These are phyloP conservation scores for Colletotrichum cereale DNA, from an alignment of 2,329 filamentous ascomycete species.

Conservation along the genomic window DNA sequence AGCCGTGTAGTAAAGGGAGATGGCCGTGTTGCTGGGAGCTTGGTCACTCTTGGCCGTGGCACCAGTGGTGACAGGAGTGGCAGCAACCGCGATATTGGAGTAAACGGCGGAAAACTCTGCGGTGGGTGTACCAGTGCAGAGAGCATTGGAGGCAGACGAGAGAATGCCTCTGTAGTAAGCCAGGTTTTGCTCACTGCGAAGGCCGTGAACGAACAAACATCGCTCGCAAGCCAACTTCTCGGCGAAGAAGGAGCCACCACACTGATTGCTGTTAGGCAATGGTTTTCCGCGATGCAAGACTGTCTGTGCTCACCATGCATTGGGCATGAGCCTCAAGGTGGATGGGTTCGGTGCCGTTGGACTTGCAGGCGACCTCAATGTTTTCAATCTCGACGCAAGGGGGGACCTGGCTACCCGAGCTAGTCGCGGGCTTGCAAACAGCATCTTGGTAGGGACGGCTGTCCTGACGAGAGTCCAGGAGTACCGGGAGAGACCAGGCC, in stretches of 20 bases:
- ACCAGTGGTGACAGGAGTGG: conserved; percentile 48
- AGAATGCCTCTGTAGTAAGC: conserved; percentile 52
- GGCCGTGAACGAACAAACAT: conserved; percentile 57
- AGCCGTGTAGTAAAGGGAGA: conserved; percentile 58
- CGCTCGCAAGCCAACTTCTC: conserved; percentile 58
- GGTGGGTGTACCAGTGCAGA: conserved; percentile 55
- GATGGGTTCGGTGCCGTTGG: conserved; percentile 46
- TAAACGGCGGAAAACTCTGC: conserved; percentile 53
- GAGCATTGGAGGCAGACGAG: conserved; percentile 48
- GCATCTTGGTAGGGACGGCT: conserved; percentile 32
- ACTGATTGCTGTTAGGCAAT: conserved; percentile 40
- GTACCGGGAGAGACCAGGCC: conserved; percentile 17
- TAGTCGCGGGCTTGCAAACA: conserved; percentile 38
- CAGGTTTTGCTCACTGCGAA: conserved; percentile 51
- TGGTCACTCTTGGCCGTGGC: conserved; percentile 49
- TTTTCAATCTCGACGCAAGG: conserved; percentile 48
- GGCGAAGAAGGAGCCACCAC: conserved; percentile 56
- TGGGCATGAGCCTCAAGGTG: conserved; percentile 42
- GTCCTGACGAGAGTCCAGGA: conserved; percentile 41
- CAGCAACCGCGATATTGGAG: conserved; percentile 44
- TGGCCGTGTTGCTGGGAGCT: conserved; percentile 53
- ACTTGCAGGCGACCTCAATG: conserved; percentile 48
- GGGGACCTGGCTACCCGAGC: conserved; percentile 36
- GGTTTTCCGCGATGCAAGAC: neutral
- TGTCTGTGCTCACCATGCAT: conserved; percentile 27